These are phyloP conservation scores for Neocucurbitaria cava DNA, from an alignment of 2,329 filamentous ascomycete genomes.

Conservation along the genomic window DNA sequence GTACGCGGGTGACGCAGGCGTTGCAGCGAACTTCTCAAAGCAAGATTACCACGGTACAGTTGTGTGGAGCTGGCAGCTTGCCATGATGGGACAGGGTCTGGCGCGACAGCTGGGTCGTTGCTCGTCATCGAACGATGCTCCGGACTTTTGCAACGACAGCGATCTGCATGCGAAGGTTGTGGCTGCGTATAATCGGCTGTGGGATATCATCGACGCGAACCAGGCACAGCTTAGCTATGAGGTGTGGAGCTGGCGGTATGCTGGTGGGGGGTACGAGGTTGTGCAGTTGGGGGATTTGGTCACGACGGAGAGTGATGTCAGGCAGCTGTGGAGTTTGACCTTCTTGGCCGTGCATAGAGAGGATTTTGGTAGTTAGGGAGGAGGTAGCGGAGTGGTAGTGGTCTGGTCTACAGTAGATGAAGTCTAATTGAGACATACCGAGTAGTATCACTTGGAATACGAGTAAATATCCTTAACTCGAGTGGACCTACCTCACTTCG, in stretches of 20 bases:
- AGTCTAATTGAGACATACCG: too few species aligned
- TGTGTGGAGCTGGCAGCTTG: conserved; percentile 69
- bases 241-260: conserved; percentile 69
- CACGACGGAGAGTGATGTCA: conserved; percentile 60
- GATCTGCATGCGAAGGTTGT: conserved; percentile 54
- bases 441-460: too few species aligned
- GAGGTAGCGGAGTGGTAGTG: too few species aligned
- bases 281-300: conserved; percentile 61
- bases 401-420: too few species aligned
- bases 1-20: conserved; percentile 55
- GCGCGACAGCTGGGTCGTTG: conserved; percentile 65
- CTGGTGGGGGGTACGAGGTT: conserved; percentile 56
- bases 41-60: conserved; percentile 69
- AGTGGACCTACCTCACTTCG: too few species aligned
- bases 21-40: conserved; percentile 61
- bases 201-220: conserved; percentile 68
- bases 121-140: conserved; percentile 18
- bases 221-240: conserved; percentile 60
- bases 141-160: conserved; percentile 59
- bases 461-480: too few species aligned
- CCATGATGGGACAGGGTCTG: conserved; percentile 69
- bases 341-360: conserved; percentile 63
- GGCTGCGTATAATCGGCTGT: conserved; percentile 65
- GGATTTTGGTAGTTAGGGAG: conserved; percentile 10
- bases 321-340: conserved; percentile 66